Percentiles rank a stretch among this genome's conserved stretches.
phyloP scores from a whole-genome alignment of 202 grass and related monocot genomes.

The Elaeis oleifera region DNA sequence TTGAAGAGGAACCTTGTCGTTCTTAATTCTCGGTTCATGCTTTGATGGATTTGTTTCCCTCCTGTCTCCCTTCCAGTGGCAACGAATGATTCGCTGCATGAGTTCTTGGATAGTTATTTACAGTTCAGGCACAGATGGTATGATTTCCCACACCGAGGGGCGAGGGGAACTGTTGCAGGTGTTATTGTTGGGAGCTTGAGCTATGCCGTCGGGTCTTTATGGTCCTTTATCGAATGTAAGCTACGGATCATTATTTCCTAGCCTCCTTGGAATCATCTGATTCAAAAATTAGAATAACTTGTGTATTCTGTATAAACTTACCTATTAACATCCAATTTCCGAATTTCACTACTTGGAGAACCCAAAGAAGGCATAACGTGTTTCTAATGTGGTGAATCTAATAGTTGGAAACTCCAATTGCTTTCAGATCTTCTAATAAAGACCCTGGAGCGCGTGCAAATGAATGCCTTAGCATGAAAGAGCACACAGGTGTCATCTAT shows the following conservation, averaged over 20 bases:
- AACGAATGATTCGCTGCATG: constrained; percentile 63
- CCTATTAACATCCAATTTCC: too few species aligned
- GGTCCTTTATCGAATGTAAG: constrained; percentile 91
- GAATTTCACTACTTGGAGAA: too few species aligned
- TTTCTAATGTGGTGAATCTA: too few species aligned
- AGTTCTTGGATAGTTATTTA: constrained; percentile 90
- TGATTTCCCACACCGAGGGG: constrained; percentile 69
- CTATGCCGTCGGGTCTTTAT: constrained; percentile 92
- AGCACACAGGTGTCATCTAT: constrained; percentile 51
- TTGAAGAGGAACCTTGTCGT: too few species aligned
- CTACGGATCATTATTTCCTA: not conserved
- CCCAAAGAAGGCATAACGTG: too few species aligned
- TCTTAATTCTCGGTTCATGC: too few species aligned
- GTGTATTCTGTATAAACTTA: too few species aligned
- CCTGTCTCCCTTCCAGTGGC: constrained; percentile 37
- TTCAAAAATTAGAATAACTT: too few species aligned
- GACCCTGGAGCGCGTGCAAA: constrained; percentile 59
- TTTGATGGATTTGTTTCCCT: too few species aligned
- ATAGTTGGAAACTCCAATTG: too few species aligned
- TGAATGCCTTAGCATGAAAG: constrained; percentile 75
- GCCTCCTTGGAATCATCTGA: too few species aligned
- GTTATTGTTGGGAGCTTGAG: constrained; percentile 84
- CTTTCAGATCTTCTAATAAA: constrained; percentile 80
- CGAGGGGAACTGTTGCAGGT: constrained; percentile 53
- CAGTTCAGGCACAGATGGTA: constrained; percentile 92